Evolutionary conservation across 352 stramenopile species (phyloP).

Genomic region (Globisporangium middletonii): DNA sequence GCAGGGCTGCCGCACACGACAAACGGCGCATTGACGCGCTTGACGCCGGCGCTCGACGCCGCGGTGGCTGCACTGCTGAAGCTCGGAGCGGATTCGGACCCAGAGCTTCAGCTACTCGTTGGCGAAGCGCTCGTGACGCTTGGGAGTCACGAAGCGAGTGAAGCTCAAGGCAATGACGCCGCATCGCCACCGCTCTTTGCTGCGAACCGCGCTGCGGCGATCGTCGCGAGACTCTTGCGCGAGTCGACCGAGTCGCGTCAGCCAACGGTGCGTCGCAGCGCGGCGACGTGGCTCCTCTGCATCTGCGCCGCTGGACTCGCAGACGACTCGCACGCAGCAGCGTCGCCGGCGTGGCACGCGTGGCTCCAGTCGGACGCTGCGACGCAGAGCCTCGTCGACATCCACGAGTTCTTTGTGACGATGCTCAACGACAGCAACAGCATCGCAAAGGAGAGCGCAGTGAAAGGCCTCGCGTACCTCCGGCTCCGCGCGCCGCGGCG

Average conservation of each 20-base stretch:
- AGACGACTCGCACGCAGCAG: neutral
- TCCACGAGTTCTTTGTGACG: conserved; percentile 75
- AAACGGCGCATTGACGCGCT: neutral
- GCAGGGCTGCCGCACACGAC: conserved; percentile 23
- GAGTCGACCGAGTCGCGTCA: conserved; percentile 36
- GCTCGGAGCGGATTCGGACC: conserved; percentile 18
- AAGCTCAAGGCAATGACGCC: too few species aligned
- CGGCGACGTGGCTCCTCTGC: conserved; percentile 62
- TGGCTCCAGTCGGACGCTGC: conserved; percentile 25
- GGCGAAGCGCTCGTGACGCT: conserved; percentile 50
- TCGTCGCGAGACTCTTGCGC: conserved; percentile 35
- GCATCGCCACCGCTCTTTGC: neutral
- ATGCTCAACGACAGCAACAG: conserved; percentile 72
- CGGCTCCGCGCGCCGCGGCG: conserved; percentile 42
- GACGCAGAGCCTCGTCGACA: conserved; percentile 25
- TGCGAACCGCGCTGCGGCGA: conserved; percentile 25
- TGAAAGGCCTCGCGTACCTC: conserved; percentile 76
- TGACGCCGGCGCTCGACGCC: conserved; percentile 15
- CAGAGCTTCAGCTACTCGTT: conserved; percentile 48
- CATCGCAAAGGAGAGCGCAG: conserved; percentile 64
- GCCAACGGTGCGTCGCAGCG: conserved; percentile 37
- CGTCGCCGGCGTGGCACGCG: conserved; percentile 23
- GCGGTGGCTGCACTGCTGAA: conserved; percentile 20
- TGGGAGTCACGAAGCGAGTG: conserved; percentile 23
- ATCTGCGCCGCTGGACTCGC: conserved; percentile 49